Percentiles rank a stretch among this genome's conserved stretches.
Conservation (phyloP, 2,329 filamentous ascomycete genomes). For the Cladosporium sp. region DNA sequence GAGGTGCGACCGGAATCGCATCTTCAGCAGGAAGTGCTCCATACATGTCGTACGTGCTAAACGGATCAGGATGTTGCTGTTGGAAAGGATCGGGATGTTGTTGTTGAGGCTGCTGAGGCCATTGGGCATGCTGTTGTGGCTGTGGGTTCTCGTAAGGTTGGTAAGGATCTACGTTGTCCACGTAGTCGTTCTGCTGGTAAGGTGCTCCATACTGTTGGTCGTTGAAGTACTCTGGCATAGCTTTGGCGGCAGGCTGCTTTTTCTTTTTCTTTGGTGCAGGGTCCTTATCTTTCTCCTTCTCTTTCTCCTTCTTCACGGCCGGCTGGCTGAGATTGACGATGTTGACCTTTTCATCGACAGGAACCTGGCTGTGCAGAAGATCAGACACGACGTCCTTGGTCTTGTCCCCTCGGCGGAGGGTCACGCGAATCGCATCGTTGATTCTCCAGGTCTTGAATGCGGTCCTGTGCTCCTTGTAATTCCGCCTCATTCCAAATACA, state of each 20-base stretch:
- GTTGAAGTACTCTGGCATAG: background rate
- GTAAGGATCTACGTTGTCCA: background rate
- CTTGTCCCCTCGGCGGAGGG: slow-evolving; percentile 1
- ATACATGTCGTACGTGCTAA: background rate
- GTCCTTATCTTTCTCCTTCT: background rate
- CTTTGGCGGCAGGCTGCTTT: background rate
- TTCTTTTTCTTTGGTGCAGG: background rate
- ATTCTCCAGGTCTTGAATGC: background rate
- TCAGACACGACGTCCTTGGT: background rate
- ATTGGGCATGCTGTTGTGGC: background rate
- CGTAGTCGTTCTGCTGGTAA: background rate
- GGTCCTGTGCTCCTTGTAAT: background rate
- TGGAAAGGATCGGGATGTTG: background rate
- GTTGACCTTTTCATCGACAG: background rate
- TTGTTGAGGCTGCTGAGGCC: too few relatives aligned
- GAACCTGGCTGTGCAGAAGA: background rate
- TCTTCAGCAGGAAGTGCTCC: background rate
- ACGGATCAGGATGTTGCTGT: background rate
- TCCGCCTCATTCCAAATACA: slow-evolving; percentile 18
- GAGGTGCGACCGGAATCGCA: background rate
- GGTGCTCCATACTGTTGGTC: background rate
- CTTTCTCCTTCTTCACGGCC: slow-evolving; percentile 9
- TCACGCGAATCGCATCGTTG: slow-evolving; percentile 9
- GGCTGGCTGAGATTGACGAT: slow-evolving; percentile 8
- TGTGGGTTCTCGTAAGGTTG: background rate